These are phyloP conservation scores for Akebia trifoliata DNA, from an alignment of 164 flowering plant species.

Conservation along the genomic window DNA sequence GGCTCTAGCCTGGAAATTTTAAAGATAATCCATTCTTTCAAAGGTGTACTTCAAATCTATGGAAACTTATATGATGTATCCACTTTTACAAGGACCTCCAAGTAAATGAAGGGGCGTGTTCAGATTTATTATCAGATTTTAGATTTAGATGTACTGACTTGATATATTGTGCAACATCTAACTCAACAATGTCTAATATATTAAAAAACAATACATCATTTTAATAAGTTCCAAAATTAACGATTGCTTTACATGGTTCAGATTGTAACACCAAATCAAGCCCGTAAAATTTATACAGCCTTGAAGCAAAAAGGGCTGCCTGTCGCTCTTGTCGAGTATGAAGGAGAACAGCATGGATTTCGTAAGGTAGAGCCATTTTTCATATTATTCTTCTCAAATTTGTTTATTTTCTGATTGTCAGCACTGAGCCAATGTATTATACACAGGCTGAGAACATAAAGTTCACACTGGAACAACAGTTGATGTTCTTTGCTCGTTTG, in stretches of 20 bases:
- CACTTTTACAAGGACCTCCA: too few species aligned
- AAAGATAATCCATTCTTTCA: neutral
- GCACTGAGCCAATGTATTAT: neutral
- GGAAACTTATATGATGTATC: too few species aligned
- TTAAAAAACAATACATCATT: too few species aligned
- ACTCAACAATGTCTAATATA: too few species aligned
- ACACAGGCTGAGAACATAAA: slow-evolving; percentile 89
- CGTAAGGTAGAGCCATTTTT: slow-evolving; percentile 65
- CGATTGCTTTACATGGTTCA: slow-evolving; percentile 17
- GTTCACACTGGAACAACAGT: slow-evolving; percentile 89
- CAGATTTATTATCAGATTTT: too few species aligned
- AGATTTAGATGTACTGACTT: too few species aligned
- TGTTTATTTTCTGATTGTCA: neutral
- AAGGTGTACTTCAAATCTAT: too few species aligned
- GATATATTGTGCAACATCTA: too few species aligned
- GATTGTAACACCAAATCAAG: slow-evolving; percentile 87
- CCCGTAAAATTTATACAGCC: slow-evolving; percentile 76
- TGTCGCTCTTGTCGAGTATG: slow-evolving; percentile 87
- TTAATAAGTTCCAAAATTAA: neutral
- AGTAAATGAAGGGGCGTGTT: too few species aligned
- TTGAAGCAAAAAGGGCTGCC: slow-evolving; percentile 86
- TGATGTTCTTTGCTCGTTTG: slow-evolving; percentile 90
- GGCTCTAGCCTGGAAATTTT: neutral
- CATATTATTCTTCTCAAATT: neutral
- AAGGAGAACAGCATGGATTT: slow-evolving; percentile 97